Evolutionary conservation across 352 stramenopile genomes (phyloP).

Genomic region (Globisporangium spiculum): DNA sequence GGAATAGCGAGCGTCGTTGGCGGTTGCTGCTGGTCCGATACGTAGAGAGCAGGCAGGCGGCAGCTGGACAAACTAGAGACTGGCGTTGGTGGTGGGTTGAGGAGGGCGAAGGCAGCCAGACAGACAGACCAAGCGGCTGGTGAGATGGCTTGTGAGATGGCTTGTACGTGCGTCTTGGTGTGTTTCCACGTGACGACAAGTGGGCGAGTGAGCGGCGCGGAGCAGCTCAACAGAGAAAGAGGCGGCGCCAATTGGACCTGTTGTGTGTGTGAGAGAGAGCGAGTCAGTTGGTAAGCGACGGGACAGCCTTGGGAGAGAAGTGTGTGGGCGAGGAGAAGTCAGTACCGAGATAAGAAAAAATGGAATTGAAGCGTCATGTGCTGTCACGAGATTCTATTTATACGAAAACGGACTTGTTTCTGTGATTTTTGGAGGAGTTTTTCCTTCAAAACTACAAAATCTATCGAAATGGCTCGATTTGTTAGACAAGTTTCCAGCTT

Average conservation of each 20-base stretch:
- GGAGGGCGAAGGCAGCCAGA: not conserved
- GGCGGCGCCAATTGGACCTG: not conserved
- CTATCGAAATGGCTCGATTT: too few relatives aligned
- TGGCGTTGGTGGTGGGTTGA: not conserved
- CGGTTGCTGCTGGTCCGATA: not conserved
- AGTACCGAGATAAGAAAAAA: not conserved
- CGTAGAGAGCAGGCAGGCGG: not conserved
- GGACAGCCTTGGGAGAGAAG: not conserved
- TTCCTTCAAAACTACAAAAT: too few relatives aligned
- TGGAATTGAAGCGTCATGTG: not conserved
- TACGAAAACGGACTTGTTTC: not conserved
- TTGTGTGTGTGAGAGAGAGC: not conserved
- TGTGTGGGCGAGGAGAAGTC: not conserved
- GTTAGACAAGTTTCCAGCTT: too few relatives aligned
- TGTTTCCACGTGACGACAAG: not conserved
- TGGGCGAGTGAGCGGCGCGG: not conserved
- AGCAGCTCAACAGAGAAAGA: not conserved
- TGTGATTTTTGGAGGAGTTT: not conserved
- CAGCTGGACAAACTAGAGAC: not conserved
- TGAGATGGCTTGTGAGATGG: too few relatives aligned
- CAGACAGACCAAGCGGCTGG: not conserved
- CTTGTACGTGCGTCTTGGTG: too few relatives aligned
- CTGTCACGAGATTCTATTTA: not conserved
- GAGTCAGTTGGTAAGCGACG: not conserved
- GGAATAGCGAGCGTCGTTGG: not conserved